Conservation (phyloP, 73 alveolate species). For the Paramecium caudatum region DNA sequence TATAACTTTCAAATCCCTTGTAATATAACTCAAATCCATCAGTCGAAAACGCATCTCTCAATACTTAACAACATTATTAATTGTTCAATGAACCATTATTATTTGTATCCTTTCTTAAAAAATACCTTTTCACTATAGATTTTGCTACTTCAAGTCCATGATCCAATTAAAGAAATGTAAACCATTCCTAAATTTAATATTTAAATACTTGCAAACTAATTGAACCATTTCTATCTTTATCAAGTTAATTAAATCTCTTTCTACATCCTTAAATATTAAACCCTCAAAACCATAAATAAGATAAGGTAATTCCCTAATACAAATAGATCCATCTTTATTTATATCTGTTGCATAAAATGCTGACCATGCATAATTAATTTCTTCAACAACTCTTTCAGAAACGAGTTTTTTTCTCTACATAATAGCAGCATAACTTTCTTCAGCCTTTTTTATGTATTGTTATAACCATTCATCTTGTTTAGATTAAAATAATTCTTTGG, state of each 20-base stretch:
- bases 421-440: neutral
- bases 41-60: neutral
- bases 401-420: neutral
- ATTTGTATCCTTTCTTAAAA: neutral
- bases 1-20: conserved; percentile 40
- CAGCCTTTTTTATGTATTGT: neutral
- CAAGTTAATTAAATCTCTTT: conserved; percentile 24
- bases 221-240: conserved; percentile 13
- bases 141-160: conserved; percentile 19
- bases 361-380: conserved; percentile 25
- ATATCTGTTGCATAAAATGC: conserved; percentile 34
- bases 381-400: conserved; percentile 25
- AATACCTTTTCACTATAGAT: conserved; percentile 28
- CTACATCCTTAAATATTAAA: neutral
- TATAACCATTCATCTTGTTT: neutral
- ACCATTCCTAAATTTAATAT: conserved; percentile 42
- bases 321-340: conserved; percentile 5
- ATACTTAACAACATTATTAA: conserved; percentile 10
- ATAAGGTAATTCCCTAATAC: conserved; percentile 37
- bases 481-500: neutral
- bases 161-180: neutral
- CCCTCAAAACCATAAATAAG: conserved; percentile 40
- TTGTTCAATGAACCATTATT: neutral
- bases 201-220: neutral
- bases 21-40: conserved; percentile 15